These are phyloP conservation scores for Raddia distichophylla DNA, from an alignment of 176 grass and related monocot genomes.

Conservation along the genomic window DNA sequence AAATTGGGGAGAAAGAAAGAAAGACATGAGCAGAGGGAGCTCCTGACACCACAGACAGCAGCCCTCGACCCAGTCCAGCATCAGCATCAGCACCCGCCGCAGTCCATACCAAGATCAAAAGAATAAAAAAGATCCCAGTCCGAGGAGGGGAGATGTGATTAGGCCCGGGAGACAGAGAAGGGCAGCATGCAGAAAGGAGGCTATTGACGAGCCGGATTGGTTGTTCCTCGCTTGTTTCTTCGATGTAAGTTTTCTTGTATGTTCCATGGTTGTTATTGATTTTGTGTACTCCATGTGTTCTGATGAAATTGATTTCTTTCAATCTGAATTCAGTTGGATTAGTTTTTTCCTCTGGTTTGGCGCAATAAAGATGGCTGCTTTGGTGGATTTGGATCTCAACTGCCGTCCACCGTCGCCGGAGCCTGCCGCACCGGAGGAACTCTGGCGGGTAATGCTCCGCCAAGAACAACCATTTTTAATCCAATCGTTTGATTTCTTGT, in stretches of 20 bases:
- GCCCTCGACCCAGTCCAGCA: constrained; percentile 27
- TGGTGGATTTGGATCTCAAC: constrained; percentile 47
- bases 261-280: not conserved
- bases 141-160: not conserved
- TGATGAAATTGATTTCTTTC: not conserved
- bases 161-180: not conserved
- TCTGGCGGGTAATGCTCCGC: not conserved
- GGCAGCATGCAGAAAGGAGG: not conserved
- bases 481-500: constrained; percentile 18
- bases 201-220: constrained; percentile 7
- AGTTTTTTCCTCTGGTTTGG: not conserved
- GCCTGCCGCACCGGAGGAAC: constrained; percentile 20
- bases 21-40: not conserved
- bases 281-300: not conserved
- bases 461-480: constrained; percentile 21
- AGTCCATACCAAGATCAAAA: constrained; percentile 2
- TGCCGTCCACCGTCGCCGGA: constrained; percentile 28
- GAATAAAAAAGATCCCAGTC: constrained; percentile 17
- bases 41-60: constrained; percentile 27
- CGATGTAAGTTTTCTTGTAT: constrained; percentile 20
- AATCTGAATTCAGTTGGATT: constrained; percentile 19
- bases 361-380: constrained; percentile 19
- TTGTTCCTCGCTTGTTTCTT: not conserved
- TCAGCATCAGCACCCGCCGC: not conserved
- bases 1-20: not conserved